Percentiles rank a stretch among this genome's conserved stretches.
Conservation (phyloP, 495 filamentous ascomycete species). For the Hypoxylon trugodes region DNA sequence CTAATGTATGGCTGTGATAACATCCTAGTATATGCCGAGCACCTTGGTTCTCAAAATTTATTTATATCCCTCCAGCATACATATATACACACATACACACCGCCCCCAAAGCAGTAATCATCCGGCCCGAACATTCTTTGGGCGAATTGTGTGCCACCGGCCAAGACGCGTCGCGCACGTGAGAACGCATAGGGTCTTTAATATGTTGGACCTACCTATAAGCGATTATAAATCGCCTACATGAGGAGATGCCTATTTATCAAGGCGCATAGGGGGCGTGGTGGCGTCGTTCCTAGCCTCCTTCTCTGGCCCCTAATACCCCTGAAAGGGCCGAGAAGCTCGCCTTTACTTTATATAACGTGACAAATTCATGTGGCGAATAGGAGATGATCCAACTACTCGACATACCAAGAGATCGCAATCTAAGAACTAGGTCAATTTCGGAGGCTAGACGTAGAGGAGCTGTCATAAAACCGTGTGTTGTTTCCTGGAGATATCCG, state of each 20-base stretch:
- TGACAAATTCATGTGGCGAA: slow-evolving; percentile 40
- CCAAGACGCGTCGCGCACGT: slow-evolving; percentile 25
- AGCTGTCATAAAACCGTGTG: neutral
- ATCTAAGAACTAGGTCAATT: neutral
- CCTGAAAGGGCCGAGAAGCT: slow-evolving; percentile 32
- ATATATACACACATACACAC: neutral
- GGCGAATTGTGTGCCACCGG: neutral
- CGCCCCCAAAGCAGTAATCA: neutral
- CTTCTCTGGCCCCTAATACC: slow-evolving; percentile 1
- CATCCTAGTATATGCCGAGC: slow-evolving; percentile 27
- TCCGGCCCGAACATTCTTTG: slow-evolving; percentile 10
- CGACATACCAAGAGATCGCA: slow-evolving; percentile 11
- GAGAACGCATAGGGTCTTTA: slow-evolving; percentile 19
- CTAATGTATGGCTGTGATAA: slow-evolving; percentile 1
- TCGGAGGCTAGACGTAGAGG: neutral
- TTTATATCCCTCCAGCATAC: slow-evolving; percentile 27
- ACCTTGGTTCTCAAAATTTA: slow-evolving; percentile 16
- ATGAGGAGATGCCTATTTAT: slow-evolving; percentile 4
- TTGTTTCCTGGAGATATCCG: neutral
- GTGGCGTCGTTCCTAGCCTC: slow-evolving; percentile 5
- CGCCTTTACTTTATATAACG: slow-evolving; percentile 7
- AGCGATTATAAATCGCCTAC: slow-evolving; percentile 35
- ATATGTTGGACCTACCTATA: slow-evolving; percentile 27
- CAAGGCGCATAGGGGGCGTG: neutral
- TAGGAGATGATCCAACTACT: slow-evolving; percentile 10